These are phyloP conservation scores for Hypomyces rosellus DNA, from an alignment of 2,329 filamentous ascomycete species.

Conservation along the genomic window DNA sequence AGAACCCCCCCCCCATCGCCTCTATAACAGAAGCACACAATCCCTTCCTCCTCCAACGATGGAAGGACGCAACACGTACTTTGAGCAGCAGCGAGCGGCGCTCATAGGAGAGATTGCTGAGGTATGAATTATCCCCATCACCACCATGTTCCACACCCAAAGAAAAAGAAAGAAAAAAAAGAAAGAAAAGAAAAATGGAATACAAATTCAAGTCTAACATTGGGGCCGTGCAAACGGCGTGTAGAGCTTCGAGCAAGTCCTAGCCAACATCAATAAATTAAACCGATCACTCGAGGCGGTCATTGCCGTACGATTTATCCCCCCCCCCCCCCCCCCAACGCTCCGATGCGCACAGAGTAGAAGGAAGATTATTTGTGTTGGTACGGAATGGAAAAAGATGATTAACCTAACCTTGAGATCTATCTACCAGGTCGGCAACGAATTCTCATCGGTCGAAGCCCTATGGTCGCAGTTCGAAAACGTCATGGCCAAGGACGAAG, in stretches of 20 bases:
- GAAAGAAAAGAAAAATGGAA: too few relatives aligned
- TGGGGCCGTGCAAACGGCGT: too few relatives aligned
- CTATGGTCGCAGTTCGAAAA: slow-evolving; percentile 97
- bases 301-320: slow-evolving; percentile 58
- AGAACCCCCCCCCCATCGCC: too few relatives aligned
- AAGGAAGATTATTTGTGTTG: too few relatives aligned
- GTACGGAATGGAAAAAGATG: not conserved
- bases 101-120: slow-evolving; percentile 67
- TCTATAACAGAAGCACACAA: not conserved
- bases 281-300: slow-evolving; percentile 90
- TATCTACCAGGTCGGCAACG: slow-evolving; percentile 68
- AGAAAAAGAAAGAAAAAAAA: too few relatives aligned
- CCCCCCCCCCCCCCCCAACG: not conserved
- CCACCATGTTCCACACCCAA: too few relatives aligned
- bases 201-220: too few relatives aligned
- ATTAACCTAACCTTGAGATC: not conserved
- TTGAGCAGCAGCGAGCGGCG: slow-evolving; percentile 68
- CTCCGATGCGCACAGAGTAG: not conserved
- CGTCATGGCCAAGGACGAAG: slow-evolving; percentile 73
- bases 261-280: slow-evolving; percentile 92
- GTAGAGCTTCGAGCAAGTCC: slow-evolving; percentile 76
- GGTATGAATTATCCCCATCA: slow-evolving; percentile 36
- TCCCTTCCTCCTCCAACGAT: slow-evolving; percentile 21
- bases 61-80: slow-evolving; percentile 51
- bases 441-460: slow-evolving; percentile 94